Conservation (phyloP, 345 rosid genomes). For the Salix arbutifolia region DNA sequence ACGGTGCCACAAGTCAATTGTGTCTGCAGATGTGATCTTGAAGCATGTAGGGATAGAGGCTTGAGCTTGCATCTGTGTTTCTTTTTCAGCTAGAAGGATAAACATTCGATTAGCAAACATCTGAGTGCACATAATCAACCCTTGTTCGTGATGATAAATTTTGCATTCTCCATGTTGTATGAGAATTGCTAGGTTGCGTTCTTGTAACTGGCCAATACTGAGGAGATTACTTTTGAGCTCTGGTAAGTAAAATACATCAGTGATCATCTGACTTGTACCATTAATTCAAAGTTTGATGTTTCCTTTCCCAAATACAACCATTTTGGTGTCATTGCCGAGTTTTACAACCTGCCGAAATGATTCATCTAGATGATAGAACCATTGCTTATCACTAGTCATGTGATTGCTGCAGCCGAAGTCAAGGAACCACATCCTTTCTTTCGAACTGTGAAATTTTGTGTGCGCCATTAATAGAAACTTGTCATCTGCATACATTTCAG, state of each 20-base stretch:
- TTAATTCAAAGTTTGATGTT: background rate
- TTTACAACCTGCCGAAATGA: background rate
- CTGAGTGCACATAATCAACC: background rate
- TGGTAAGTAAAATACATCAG: background rate
- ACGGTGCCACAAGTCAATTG: background rate
- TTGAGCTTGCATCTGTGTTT: too few relatives aligned
- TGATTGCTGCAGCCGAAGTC: background rate
- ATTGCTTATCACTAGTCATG: background rate
- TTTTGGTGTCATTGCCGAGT: background rate
- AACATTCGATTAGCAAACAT: conserved; percentile 8
- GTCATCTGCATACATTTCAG: too few relatives aligned
- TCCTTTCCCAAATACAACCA: background rate
- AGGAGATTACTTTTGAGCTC: background rate
- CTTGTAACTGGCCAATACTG: conserved; percentile 13
- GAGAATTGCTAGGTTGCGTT: background rate
- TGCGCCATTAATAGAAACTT: too few relatives aligned
- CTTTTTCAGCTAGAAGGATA: background rate
- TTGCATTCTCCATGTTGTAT: conserved; percentile 1
- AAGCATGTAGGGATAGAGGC: background rate
- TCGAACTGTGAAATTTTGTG: too few relatives aligned
- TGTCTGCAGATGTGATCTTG: background rate
- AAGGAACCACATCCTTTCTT: background rate
- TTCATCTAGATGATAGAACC: background rate
- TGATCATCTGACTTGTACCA: background rate
- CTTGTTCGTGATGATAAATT: background rate